Evolutionary conservation across 1,139 yeast species (phyloP).

Genomic region (Scheffersomyces lignicola): DNA sequence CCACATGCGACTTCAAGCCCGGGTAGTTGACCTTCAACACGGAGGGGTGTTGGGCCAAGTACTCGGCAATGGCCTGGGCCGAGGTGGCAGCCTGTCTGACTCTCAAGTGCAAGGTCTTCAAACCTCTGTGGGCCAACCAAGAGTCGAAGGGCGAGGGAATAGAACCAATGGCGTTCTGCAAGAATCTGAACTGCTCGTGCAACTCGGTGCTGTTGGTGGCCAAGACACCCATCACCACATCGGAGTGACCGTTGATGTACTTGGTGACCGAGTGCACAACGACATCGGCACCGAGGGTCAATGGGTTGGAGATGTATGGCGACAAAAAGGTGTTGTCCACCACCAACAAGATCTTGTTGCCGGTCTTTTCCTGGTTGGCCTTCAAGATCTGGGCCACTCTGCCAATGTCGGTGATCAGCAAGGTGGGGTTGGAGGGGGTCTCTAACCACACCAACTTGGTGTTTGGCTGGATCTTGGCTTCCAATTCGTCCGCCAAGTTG

Average conservation of each 20-base stretch:
- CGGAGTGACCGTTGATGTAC: slow-evolving; percentile 91
- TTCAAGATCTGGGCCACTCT: slow-evolving; percentile 55
- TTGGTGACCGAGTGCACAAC: slow-evolving; percentile 90
- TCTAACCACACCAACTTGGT: slow-evolving; percentile 86
- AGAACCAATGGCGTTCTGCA: slow-evolving; percentile 88
- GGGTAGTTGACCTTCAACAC: slow-evolving; percentile 80
- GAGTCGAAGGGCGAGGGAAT: slow-evolving; percentile 89
- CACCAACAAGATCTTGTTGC: slow-evolving; percentile 56
- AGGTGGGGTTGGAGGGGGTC: slow-evolving; percentile 87
- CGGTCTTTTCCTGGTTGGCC: slow-evolving; percentile 47
- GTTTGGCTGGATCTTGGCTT: slow-evolving; percentile 53
- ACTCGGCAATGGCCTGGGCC: slow-evolving; percentile 74
- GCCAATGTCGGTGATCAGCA: slow-evolving; percentile 70
- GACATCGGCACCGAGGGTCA: slow-evolving; percentile 79
- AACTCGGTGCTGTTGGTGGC: slow-evolving; percentile 66
- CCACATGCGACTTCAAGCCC: slow-evolving; percentile 67
- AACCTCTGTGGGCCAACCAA: slow-evolving; percentile 92
- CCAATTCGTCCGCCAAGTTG: slow-evolving; percentile 61
- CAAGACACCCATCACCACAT: slow-evolving; percentile 84
- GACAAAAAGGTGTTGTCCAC: slow-evolving; percentile 95
- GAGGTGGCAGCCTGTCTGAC: slow-evolving; percentile 66
- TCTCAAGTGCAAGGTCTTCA: slow-evolving; percentile 83
- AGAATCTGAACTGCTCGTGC: slow-evolving; percentile 66
- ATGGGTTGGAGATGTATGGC: slow-evolving; percentile 88
- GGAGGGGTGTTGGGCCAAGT: slow-evolving; percentile 48